Base-by-base conservation (phyloP, 495 filamentous ascomycete species). In the Entonaema liquescens region DNA sequence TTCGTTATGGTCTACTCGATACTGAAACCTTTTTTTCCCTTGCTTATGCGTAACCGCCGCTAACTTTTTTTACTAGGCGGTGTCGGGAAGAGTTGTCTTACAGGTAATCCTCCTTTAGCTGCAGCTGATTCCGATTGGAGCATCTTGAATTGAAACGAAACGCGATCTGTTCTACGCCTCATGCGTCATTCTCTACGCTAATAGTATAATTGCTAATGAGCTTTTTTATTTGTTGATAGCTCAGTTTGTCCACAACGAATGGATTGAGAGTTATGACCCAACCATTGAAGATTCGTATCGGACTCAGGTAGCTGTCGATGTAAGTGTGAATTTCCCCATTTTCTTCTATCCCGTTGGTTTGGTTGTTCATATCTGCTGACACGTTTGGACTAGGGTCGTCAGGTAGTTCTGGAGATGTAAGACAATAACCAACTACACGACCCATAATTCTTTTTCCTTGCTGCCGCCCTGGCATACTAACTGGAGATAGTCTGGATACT, bases 201-300 rank as follows among this genome's bases (percentile, higher is more conserved):
- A 28, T 50, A 65, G 38, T 63, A 69, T 74, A 63, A 76, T 61
- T 58, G 62, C 68, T 67, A 57, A 73, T 71, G 35, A 23, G 42
- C 47, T 47, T 70, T 70, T 67, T 71, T 74, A 58, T 62, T 74
- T 57, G 55, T 53, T 62, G 65, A 74, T 81, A 97, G 95, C 95
- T 69, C 95, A 99, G 87, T 99, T 99, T 79, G 95, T 98, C 19
- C 95, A 98, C 79, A 97, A 98, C 85, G 92, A 97, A 50, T 99
- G 96, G 93, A 97, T 99, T 77, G 95, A 99, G 81, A 94, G 92
- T 79, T 99, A 99, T 81, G 95, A 99, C 80, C 95, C 95, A 3
- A 99, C 95, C 8, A 98, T 99, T 76, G 95, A 99, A 81, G 83
- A 99, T 81, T 97, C 95, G 47, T 99, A 98, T 79, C 86, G 94